Base-by-base conservation (phyloP, 768 basidiomycete genomes). In the Lactifluus subvellereus region DNA sequence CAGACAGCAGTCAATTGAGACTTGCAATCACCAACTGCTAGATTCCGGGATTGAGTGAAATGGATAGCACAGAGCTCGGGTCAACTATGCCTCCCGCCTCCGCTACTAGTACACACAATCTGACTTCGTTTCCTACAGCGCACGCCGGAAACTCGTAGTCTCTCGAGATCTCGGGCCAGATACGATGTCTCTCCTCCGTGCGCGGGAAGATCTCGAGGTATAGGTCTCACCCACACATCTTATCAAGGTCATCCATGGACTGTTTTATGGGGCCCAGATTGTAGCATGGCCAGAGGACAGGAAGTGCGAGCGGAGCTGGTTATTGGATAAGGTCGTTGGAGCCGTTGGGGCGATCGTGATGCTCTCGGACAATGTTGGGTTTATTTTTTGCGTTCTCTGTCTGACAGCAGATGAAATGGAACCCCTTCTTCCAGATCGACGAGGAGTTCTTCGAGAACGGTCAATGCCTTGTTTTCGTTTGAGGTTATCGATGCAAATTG, bases 271-370 rank as follows among this genome's bases (percentile, higher is more conserved):
- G 47, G 20, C 27, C 42, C 59, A 87, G 76, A 70, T 85, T 38
- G 74, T 83, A 6, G 50, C 73, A 4, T 84, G 83, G 82, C 74
- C 76, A 1, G 73, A 88, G 63, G 83, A 90, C 67, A 67, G 77
- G 6, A 69, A 75, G 2, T 88, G 84, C 60, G 80, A 83, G 43
- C 77, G 85, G 16, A 68, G 78, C 22, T 96, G 92, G 93, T 73
- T 95, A 4, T 74, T 93, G 22, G 78, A 88, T 57, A 88, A 93
- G 64, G 77, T 85, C 6, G 72, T 74, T n/a, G 90, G 87, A 4
- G 84, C 87, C 3, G 69, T 73, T 9, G 94, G 87, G 0, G 53
- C 77, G 13, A 64, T 82, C 14, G 70, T 89, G 27, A 85, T 88
- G 78, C 69, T 91, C 2, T 77, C 83, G 0, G 93, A 95, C 57